A percentile compares a stretch with the other conserved stretches of the same genome.
phyloP scores from a whole-genome alignment of 306 rosid genomes.

The Cucurbita moschata region DNA sequence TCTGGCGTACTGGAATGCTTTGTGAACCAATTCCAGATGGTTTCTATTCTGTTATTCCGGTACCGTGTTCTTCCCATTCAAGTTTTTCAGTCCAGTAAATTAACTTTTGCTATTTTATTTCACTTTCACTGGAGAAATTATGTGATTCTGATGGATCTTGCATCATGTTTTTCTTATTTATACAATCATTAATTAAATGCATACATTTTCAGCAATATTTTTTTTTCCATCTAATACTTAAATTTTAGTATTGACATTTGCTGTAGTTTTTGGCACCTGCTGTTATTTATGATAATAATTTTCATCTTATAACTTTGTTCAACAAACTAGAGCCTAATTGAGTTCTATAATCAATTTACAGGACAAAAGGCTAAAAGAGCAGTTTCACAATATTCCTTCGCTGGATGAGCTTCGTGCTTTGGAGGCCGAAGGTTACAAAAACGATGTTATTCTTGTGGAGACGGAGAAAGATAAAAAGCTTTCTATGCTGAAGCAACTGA shows the following conservation, averaged over 20 bases:
- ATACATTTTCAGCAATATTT: background rate
- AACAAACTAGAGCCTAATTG: background rate
- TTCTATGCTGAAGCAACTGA: constrained; percentile 83
- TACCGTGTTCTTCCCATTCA: constrained; percentile 20
- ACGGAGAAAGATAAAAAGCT: constrained; percentile 75
- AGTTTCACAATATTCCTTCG: constrained; percentile 67
- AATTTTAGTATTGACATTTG: background rate
- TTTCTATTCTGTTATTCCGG: constrained; percentile 83
- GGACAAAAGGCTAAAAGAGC: constrained; percentile 84
- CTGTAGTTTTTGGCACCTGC: background rate
- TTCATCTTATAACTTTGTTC: background rate
- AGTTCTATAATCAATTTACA: constrained; percentile 17
- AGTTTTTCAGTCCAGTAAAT: background rate
- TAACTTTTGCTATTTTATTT: background rate
- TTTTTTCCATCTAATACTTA: background rate
- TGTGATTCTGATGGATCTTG: background rate
- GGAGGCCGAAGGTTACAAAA: constrained; percentile 66
- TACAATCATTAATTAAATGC: background rate
- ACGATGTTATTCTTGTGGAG: constrained; percentile 87
- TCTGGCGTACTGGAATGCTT: constrained; percentile 84
- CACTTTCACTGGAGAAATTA: background rate
- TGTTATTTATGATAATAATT: background rate
- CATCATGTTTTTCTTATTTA: background rate
- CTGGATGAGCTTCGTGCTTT: constrained; percentile 75
- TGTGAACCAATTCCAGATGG: constrained; percentile 88